These are phyloP conservation scores for Neostapfia colusana DNA, from an alignment of 176 grass and related monocot genomes.

Conservation along the genomic window DNA sequence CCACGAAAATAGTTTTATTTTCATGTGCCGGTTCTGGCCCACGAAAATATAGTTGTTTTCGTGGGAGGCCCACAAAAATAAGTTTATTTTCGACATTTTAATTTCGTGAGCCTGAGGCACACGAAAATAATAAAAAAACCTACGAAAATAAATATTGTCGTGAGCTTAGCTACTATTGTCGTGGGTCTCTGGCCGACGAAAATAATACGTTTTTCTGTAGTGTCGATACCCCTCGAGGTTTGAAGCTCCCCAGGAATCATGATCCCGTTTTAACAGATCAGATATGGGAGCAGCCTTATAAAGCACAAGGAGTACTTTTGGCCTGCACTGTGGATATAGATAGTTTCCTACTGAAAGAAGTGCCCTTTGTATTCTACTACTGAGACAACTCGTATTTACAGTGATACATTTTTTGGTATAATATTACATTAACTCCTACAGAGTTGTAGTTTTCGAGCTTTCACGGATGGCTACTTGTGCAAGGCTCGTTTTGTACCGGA, in stretches of 20 bases:
- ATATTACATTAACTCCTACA: constrained; percentile 17
- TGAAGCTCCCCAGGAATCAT: constrained; percentile 76
- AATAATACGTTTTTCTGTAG: no score
- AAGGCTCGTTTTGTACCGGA: constrained; percentile 5
- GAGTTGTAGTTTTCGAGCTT: constrained; percentile 16
- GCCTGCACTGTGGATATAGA: constrained; percentile 40
- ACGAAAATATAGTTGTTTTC: no score
- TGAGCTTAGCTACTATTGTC: no score
- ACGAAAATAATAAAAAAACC: no score
- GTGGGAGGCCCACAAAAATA: no score
- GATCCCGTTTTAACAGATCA: constrained; percentile 12
- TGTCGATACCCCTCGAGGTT: constrained; percentile 87
- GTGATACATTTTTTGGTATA: constrained; percentile 27
- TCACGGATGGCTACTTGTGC: not conserved
- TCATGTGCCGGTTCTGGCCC: no score
- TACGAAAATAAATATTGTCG: no score
- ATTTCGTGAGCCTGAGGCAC: no score
- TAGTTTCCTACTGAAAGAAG: constrained; percentile 37
- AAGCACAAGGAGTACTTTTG: not conserved
- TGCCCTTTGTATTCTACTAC: constrained; percentile 26
- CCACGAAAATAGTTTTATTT: no score
- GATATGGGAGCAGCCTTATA: constrained; percentile 6
- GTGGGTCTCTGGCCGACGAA: no score
- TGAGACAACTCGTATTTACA: constrained; percentile 2
- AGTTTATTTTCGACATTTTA: no score